Evolutionary conservation across 2,329 filamentous ascomycete genomes (phyloP).

Genomic region (Colletotrichum destructivum): DNA sequence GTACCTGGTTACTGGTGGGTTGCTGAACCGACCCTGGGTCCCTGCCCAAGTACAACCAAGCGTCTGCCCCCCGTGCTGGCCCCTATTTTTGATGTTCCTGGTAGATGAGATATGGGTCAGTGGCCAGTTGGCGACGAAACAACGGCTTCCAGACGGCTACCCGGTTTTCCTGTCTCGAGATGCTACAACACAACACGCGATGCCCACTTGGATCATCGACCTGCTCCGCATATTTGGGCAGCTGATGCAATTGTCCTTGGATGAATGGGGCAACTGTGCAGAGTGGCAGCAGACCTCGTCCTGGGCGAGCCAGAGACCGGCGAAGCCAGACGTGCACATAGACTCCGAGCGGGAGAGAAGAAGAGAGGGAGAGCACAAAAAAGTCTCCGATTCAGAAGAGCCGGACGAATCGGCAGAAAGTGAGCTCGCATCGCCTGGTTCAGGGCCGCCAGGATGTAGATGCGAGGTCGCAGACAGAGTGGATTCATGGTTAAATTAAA

Average conservation of each 20-base stretch:
- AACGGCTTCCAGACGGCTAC: conserved; percentile 28
- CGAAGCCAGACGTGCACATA: no score
- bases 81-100: conserved; percentile 32
- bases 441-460: conserved; percentile 7
- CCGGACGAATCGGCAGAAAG: conserved; percentile 40
- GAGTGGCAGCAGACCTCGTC: background rate
- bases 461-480: conserved; percentile 36
- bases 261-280: background rate
- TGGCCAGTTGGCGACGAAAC: conserved; percentile 37
- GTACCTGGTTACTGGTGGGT: background rate
- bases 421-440: conserved; percentile 23
- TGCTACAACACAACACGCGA: conserved; percentile 18
- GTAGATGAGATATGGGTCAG: conserved; percentile 39
- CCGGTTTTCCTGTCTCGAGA: conserved; percentile 30
- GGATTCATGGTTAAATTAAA: conserved; percentile 39
- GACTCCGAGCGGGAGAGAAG: no score
- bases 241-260: conserved; percentile 5
- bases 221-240: background rate
- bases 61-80: conserved; percentile 21
- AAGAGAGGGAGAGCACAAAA: conserved; percentile 14
- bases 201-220: background rate
- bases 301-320: background rate
- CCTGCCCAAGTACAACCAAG: conserved; percentile 28
- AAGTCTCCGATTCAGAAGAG: conserved; percentile 26
- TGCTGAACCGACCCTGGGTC: conserved; percentile 14